These are phyloP conservation scores for Blastocystis sp. DNA, from an alignment of 352 stramenopile species.

Conservation along the genomic window DNA sequence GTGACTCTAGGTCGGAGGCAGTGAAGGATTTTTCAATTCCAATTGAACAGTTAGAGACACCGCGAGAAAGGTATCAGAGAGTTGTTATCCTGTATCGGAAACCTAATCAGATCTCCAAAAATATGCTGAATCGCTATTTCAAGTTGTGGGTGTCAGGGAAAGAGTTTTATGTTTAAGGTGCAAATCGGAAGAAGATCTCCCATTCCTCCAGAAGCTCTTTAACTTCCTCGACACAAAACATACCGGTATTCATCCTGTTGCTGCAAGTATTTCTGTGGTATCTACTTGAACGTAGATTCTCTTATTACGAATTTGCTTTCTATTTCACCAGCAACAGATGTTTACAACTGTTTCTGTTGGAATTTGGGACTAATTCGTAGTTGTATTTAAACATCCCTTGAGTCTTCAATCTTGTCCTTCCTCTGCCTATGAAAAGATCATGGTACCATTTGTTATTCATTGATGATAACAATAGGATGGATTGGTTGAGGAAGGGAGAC, in stretches of 20 bases:
- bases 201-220: slow-evolving; percentile 26
- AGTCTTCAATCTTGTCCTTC: not conserved
- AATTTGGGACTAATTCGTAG: not conserved
- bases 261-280: not conserved
- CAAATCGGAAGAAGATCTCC: slow-evolving; percentile 20
- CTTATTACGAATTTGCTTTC: not conserved
- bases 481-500: not conserved
- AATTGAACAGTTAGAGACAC: slow-evolving; percentile 11
- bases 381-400: not conserved
- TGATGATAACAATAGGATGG: too few species aligned
- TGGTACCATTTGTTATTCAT: not conserved
- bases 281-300: not conserved
- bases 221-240: not conserved
- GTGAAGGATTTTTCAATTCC: slow-evolving; percentile 14
- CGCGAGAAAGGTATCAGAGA: slow-evolving; percentile 4
- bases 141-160: not conserved
- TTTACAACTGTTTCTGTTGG: not conserved
- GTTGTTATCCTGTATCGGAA: slow-evolving; percentile 3
- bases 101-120: slow-evolving; percentile 22
- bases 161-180: not conserved
- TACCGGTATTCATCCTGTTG: not conserved
- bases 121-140: slow-evolving; percentile 45
- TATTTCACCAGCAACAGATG: not conserved
- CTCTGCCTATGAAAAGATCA: not conserved
- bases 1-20: not conserved